Evolutionary conservation across 2,329 filamentous ascomycete species (phyloP).

Genomic region (Ceratocystis cacaofunesta): DNA sequence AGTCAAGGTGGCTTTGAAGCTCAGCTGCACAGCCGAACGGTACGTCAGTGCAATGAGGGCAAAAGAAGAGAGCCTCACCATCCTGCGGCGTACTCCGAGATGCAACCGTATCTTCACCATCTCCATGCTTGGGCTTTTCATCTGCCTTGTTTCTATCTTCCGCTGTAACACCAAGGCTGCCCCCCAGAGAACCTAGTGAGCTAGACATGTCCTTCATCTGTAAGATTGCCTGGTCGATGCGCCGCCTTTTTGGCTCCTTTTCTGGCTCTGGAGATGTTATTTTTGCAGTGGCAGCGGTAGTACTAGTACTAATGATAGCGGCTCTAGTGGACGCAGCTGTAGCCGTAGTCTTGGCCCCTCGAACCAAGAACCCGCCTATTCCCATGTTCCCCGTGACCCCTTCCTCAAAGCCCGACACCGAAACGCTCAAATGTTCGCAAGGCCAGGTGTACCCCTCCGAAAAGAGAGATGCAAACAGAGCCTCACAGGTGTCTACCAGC

Average conservation of each 20-base stretch:
- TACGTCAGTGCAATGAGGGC: slow-evolving; percentile 4
- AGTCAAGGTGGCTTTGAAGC: slow-evolving; percentile 69
- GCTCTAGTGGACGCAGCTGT: no score
- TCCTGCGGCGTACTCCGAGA: not conserved
- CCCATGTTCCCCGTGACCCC: slow-evolving; percentile 69
- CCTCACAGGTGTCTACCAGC: slow-evolving; percentile 11
- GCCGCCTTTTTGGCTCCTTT: slow-evolving; percentile 6
- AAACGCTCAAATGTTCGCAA: slow-evolving; percentile 76
- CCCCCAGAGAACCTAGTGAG: not conserved
- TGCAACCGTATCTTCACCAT: not conserved
- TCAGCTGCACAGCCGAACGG: slow-evolving; percentile 31
- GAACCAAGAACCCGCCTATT: slow-evolving; percentile 74
- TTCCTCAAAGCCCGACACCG: slow-evolving; percentile 85
- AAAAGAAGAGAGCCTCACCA: slow-evolving; percentile 11
- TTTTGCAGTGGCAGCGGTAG: no score
- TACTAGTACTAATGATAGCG: no score
- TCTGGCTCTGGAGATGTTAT: not conserved
- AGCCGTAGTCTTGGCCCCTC: slow-evolving; percentile 26
- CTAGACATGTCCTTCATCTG: not conserved
- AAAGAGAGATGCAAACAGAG: slow-evolving; percentile 55
- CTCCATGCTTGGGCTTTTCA: not conserved
- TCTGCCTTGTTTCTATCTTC: not conserved
- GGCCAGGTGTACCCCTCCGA: slow-evolving; percentile 66
- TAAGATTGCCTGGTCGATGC: not conserved
- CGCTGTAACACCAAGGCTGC: no score